phyloP scores from a whole-genome alignment of 2,329 filamentous ascomycete genomes.

The Aspergillus caelatus region DNA sequence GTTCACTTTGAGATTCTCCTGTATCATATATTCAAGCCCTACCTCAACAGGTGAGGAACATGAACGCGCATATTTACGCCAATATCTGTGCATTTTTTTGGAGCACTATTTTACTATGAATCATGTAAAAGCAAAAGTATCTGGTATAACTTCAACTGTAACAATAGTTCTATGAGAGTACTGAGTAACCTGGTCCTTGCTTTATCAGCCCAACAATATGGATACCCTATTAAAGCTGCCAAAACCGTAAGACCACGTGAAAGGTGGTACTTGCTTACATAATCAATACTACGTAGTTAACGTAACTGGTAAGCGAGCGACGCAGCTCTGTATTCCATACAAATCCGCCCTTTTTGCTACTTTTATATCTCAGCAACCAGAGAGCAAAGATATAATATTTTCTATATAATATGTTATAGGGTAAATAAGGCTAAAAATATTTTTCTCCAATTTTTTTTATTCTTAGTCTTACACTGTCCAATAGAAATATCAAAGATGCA shows the following conservation, averaged over 20 bases:
- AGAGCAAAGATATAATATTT: no score
- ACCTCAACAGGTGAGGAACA: neutral
- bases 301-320: no score
- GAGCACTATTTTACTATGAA: neutral
- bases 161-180: neutral
- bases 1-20: slow-evolving; percentile 6
- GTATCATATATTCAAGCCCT: slow-evolving; percentile 16
- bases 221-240: neutral
- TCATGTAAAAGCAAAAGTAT: neutral
- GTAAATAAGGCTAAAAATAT: no score
- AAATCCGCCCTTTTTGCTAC: no score
- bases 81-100: neutral
- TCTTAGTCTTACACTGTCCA: no score
- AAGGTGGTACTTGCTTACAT: neutral
- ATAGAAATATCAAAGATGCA: no score
- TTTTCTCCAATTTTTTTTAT: no score
- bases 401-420: no score
- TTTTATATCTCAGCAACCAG: no score
- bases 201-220: neutral
- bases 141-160: neutral
- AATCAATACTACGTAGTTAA: neutral
- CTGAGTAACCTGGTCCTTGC: neutral
- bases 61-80: neutral
- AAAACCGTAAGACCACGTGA: neutral
- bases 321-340: no score